Conservation (phyloP, 1,284 basidiomycete genomes). For the Gymnopus androsaceus region DNA sequence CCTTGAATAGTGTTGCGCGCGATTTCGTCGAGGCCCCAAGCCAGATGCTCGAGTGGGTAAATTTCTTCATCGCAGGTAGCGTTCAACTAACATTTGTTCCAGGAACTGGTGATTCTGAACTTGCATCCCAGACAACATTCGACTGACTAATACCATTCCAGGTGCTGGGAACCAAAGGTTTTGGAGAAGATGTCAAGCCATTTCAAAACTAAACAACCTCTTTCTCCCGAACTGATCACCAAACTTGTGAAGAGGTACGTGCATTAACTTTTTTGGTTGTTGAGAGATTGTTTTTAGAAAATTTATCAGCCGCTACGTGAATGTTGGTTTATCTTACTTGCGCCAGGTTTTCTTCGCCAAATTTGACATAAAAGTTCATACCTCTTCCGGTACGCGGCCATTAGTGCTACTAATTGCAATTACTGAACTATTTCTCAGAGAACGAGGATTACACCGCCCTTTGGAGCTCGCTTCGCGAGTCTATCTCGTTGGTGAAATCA, state of each 20-base stretch:
- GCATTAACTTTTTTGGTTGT: not conserved
- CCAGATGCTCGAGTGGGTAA: slow-evolving; percentile 92
- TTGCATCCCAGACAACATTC: not conserved
- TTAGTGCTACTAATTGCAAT: not conserved
- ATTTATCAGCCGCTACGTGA: slow-evolving; percentile 67
- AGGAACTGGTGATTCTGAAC: slow-evolving; percentile 65
- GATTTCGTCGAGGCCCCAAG: slow-evolving; percentile 89
- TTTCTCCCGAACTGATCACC: slow-evolving; percentile 75
- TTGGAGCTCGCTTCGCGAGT: slow-evolving; percentile 71
- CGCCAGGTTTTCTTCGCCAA: slow-evolving; percentile 83
- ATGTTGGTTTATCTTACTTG: slow-evolving; percentile 78
- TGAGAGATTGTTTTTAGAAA: not conserved
- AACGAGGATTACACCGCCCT: slow-evolving; percentile 68
- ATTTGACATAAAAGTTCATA: slow-evolving; percentile 78
- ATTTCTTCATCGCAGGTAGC: too few species aligned
- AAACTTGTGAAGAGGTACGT: slow-evolving; percentile 76
- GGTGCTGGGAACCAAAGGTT: slow-evolving; percentile 80
- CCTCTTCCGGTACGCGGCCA: slow-evolving; percentile 53
- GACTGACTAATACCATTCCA: slow-evolving; percentile 23
- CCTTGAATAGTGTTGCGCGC: slow-evolving; percentile 55
- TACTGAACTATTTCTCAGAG: slow-evolving; percentile 37
- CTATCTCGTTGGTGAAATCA: slow-evolving; percentile 68
- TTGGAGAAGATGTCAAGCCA: slow-evolving; percentile 76
- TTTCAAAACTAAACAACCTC: slow-evolving; percentile 69
- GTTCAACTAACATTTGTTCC: too few species aligned